Evolutionary conservation across 1,284 basidiomycete genomes (phyloP).

Genomic region (Trametes sp.): DNA sequence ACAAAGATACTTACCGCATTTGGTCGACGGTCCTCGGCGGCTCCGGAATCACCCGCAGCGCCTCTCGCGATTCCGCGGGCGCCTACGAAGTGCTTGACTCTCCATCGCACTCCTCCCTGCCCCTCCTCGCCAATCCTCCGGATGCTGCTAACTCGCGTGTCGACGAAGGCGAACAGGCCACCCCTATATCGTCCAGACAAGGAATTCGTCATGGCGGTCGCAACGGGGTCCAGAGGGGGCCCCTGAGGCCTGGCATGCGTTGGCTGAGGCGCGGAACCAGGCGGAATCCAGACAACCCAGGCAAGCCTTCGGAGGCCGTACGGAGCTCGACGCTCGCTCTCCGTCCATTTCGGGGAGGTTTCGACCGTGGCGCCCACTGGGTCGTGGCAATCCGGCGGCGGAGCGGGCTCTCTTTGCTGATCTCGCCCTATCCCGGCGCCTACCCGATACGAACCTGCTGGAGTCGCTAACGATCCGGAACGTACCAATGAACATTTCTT

Average conservation of each 20-base stretch:
- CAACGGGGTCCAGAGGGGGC: neutral
- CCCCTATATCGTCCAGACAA: neutral
- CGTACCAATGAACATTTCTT: slow-evolving; percentile 8
- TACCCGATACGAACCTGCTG: slow-evolving; percentile 1
- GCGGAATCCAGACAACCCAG: slow-evolving; percentile 8
- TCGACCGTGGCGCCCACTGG: neutral
- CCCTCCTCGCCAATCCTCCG: slow-evolving; percentile 5
- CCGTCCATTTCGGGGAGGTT: neutral
- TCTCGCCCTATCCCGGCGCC: slow-evolving; percentile 10
- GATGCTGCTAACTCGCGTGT: neutral
- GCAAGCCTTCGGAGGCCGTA: slow-evolving; percentile 10
- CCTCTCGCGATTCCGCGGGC: slow-evolving; percentile 1
- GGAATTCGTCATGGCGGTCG: neutral
- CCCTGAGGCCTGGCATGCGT: neutral
- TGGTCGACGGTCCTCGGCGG: neutral
- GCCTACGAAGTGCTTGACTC: neutral
- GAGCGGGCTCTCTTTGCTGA: neutral
- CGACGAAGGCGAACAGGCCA: neutral
- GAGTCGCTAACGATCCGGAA: slow-evolving; percentile 13
- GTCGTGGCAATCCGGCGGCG: slow-evolving; percentile 17
- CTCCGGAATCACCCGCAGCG: slow-evolving; percentile 12
- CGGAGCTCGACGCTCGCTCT: slow-evolving; percentile 14
- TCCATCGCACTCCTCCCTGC: slow-evolving; percentile 1
- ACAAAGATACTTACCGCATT: slow-evolving; percentile 17
- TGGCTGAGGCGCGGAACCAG: slow-evolving; percentile 11